A percentile compares a stretch with the other conserved stretches of the same genome.
phyloP scores from a whole-genome alignment of 495 filamentous ascomycete species.

The Talaromyces liani region DNA sequence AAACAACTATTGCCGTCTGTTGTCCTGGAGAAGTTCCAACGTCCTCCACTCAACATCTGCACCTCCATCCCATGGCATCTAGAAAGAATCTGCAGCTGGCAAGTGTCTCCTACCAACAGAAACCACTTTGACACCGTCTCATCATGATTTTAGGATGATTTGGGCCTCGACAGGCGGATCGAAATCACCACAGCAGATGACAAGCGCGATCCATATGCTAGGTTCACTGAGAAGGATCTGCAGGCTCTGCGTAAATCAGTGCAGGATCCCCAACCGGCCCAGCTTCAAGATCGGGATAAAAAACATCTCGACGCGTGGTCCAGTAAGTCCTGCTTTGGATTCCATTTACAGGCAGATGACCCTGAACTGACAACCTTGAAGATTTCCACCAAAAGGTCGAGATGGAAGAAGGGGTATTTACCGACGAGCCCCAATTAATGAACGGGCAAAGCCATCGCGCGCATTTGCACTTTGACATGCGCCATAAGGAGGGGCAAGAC shows the following conservation, averaged over 20 bases:
- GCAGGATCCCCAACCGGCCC: not conserved
- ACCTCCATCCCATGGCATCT: not conserved
- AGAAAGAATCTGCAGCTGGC: not conserved
- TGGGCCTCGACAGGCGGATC: constrained; percentile 29
- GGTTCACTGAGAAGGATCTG: not conserved
- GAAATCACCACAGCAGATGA: constrained; percentile 23
- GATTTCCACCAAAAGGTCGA: constrained; percentile 20
- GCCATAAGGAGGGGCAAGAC: not conserved
- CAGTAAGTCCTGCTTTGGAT: constrained; percentile 16
- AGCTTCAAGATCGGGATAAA: not conserved
- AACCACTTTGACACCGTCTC: not conserved
- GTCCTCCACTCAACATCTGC: not conserved
- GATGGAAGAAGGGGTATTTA: constrained; percentile 21
- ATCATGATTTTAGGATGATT: constrained; percentile 20
- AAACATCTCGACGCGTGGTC: constrained; percentile 15
- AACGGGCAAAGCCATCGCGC: constrained; percentile 31
- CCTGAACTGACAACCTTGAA: constrained; percentile 6
- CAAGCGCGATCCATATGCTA: not conserved
- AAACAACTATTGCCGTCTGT: not conserved
- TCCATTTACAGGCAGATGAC: not conserved
- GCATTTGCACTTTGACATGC: constrained; percentile 11
- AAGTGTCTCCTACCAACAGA: not conserved
- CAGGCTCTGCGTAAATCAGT: not conserved
- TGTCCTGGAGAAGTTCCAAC: not conserved
- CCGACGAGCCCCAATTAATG: constrained; percentile 19